Evolutionary conservation across 148 eudicot genomes (phyloP).

Genomic region (Dysphania ambrosioides): DNA sequence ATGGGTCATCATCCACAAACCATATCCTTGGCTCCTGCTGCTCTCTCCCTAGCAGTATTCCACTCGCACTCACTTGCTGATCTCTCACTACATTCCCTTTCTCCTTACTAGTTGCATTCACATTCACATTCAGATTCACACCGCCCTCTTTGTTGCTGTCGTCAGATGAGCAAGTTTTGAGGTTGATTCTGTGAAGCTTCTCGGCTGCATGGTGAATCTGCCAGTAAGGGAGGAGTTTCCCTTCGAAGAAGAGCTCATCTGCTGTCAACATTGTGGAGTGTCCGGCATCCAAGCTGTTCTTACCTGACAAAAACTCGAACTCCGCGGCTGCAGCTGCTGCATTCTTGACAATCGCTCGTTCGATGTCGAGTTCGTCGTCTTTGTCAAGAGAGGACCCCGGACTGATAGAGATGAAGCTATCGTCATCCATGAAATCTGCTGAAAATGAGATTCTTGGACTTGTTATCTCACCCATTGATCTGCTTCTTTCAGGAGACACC

Average conservation of each 20-base stretch:
- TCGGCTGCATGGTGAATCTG: slow-evolving; percentile 52
- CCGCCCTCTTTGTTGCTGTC: slow-evolving; percentile 1
- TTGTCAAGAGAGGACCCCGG: slow-evolving; percentile 38
- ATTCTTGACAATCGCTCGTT: slow-evolving; percentile 10
- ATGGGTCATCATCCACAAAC: slow-evolving; percentile 90
- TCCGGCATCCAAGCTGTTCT: slow-evolving; percentile 22
- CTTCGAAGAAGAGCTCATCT: slow-evolving; percentile 75
- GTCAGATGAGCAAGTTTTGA: slow-evolving; percentile 26
- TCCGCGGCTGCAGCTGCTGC: slow-evolving; percentile 27
- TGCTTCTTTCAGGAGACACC: slow-evolving; percentile 55
- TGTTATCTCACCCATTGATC: slow-evolving; percentile 22
- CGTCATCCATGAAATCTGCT: slow-evolving; percentile 62
- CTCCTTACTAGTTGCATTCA: background rate
- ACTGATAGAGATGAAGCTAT: slow-evolving; percentile 60
- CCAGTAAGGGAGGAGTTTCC: slow-evolving; percentile 68
- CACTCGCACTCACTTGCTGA: background rate
- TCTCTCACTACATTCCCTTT: too few species aligned
- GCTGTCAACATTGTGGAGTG: slow-evolving; percentile 55
- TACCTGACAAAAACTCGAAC: slow-evolving; percentile 64
- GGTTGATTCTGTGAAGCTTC: slow-evolving; percentile 41
- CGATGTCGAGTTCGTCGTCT: slow-evolving; percentile 28
- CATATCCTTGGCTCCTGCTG: slow-evolving; percentile 49
- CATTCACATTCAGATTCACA: background rate
- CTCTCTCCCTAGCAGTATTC: slow-evolving; percentile 26
- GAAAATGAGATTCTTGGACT: slow-evolving; percentile 71